phyloP scores from a whole-genome alignment of 1,139 yeast genomes.

The Geotrichum carabidarum region DNA sequence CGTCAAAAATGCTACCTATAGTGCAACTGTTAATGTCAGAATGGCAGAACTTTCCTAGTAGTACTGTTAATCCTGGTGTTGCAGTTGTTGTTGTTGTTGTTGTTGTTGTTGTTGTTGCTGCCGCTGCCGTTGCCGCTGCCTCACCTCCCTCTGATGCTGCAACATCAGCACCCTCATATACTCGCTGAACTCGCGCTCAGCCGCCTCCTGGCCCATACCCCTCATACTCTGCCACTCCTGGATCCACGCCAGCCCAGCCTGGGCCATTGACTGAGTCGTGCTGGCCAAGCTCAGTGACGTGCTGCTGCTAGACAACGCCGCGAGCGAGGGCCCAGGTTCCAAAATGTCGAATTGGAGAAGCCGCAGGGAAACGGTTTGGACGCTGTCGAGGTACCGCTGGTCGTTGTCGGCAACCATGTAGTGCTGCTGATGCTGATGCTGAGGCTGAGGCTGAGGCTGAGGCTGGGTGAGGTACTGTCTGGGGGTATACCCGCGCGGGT shows the following conservation, averaged over 20 bases:
- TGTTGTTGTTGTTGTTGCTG: background rate
- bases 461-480: background rate
- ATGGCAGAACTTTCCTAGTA: no score
- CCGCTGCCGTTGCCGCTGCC: background rate
- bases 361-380: background rate
- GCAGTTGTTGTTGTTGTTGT: no score
- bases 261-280: background rate
- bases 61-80: no score
- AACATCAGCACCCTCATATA: background rate
- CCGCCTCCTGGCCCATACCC: background rate
- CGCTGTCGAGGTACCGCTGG: background rate
- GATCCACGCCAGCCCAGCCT: background rate
- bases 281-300: background rate
- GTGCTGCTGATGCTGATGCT: background rate
- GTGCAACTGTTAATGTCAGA: no score
- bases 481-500: background rate
- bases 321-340: background rate
- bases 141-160: background rate
- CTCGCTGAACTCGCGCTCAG: conserved; percentile 2
- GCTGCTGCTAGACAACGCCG: background rate
- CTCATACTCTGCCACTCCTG: conserved; percentile 1
- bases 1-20: no score
- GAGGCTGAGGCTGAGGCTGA: background rate
- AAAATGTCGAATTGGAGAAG: background rate
- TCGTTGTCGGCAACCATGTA: background rate